Evolutionary conservation across 1,139 yeast genomes (phyloP), one percentile per base, ranked within the genome.

Genomic region (Taphrina wiesneri): DNA sequence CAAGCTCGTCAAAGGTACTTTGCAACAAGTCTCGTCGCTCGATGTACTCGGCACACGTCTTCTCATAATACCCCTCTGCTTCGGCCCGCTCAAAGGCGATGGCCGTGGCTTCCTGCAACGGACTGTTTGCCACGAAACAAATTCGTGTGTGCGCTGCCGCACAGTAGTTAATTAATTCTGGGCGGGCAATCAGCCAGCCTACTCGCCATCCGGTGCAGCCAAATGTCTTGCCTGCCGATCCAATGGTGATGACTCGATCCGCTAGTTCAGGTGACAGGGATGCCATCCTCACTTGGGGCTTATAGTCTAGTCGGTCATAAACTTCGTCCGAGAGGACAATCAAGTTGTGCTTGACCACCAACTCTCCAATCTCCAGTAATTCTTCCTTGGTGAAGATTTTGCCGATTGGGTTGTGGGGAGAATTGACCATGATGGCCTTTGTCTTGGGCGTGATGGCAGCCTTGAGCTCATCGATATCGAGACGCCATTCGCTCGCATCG

Each of bases 171-270:
- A 93, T 82, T 71, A 92, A 80, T 28, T 87, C 87, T n/a, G 89
- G 82, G 63, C 89, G 87, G 5, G 97, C 98, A 70, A 92, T 87
- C 46, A 92, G 83, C 93, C 96, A 93, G 64, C 99, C 99, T 65
- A 93, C 84, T 80, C 99, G 86, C 97, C 98, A 93, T 66, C 99
- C 99, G 28, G 99, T 93, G 49, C 97, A 97, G 28, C 97, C 96
- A 79, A 93, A 93, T 0, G 96, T 86, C 77, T 93, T 93, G 69
- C 99, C 99, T 4, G 97, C 99, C 34, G 97, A 90, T 0, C 98
- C 98, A 21, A 93, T 96, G 5, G 97, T 87, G 67, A 93, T 79
- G 0, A 97, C 90, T 72, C 93, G 80, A 66, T 85, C 84, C 32
- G 85, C 86, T 69, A 91, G 83, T 73, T 90, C 96, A 2, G 92